Evolutionary conservation across 2,329 filamentous ascomycete genomes (phyloP).

Genomic region (Aspergillus piperis): DNA sequence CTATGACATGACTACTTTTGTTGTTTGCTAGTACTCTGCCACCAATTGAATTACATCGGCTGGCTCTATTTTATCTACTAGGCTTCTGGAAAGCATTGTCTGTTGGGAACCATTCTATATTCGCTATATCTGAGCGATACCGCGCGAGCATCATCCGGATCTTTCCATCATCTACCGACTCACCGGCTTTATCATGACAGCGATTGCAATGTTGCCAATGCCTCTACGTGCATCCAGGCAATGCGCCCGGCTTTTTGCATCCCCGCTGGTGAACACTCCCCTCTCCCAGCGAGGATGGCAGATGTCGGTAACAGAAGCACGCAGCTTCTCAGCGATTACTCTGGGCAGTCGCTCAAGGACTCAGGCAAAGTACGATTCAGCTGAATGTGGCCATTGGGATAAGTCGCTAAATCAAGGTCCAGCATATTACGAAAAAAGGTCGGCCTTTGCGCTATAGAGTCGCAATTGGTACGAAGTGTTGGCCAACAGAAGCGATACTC

Average conservation of each 20-base stretch:
- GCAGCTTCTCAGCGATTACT: slow-evolving; percentile 11
- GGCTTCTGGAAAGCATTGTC: not conserved
- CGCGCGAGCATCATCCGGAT: not conserved
- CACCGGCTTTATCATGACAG: slow-evolving; percentile 16
- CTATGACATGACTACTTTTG: slow-evolving; percentile 1
- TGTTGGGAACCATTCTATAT: not conserved
- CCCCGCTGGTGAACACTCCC: not conserved
- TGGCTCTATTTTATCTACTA: not conserved
- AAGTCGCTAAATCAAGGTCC: not conserved
- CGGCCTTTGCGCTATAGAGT: not conserved
- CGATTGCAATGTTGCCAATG: slow-evolving; percentile 11
- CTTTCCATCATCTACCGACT: not conserved
- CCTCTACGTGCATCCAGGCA: slow-evolving; percentile 15
- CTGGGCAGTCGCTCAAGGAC: slow-evolving; percentile 2
- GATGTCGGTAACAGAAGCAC: not conserved
- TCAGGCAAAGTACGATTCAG: slow-evolving; percentile 6
- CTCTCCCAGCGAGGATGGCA: slow-evolving; percentile 8
- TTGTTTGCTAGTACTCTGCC: slow-evolving; percentile 1
- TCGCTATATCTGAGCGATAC: not conserved
- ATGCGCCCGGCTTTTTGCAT: slow-evolving; percentile 4
- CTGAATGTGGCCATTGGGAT: not conserved
- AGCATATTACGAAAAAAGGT: slow-evolving; percentile 7
- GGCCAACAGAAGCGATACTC: slow-evolving; percentile 27
- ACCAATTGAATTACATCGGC: not conserved
- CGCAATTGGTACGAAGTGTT: slow-evolving; percentile 2